phyloP scores from a whole-genome alignment of 495 filamentous ascomycete species.

The Penicillium lividum region DNA sequence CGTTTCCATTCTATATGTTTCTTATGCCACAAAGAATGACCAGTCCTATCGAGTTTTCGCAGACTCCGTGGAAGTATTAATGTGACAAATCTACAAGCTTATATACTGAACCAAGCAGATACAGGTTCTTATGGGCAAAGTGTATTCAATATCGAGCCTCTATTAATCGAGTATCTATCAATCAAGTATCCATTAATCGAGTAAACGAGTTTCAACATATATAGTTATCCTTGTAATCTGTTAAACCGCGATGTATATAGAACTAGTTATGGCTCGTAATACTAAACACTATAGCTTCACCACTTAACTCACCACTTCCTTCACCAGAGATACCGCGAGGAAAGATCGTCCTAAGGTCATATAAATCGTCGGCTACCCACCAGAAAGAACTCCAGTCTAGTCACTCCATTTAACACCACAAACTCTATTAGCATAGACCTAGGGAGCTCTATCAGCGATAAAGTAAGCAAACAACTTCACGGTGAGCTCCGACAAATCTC shows the following conservation, averaged over 20 bases:
- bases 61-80: neutral
- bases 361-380: neutral
- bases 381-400: too few species aligned
- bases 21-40: neutral
- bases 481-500: too few species aligned
- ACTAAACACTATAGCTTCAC: neutral
- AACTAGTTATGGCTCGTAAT: neutral
- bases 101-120: neutral
- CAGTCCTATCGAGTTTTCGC: neutral
- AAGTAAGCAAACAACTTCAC: too few species aligned
- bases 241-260: neutral
- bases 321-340: neutral
- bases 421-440: too few species aligned
- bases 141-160: neutral
- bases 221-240: neutral
- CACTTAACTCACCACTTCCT: neutral
- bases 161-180: neutral
- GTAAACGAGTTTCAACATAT: neutral
- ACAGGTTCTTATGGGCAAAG: neutral
- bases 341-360: neutral
- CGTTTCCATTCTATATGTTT: neutral
- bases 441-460: too few species aligned
- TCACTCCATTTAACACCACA: too few species aligned
- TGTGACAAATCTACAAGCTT: neutral
- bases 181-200: neutral